Evolutionary conservation across 345 rosid genomes (phyloP), one percentile per base, ranked within the genome.

Genomic region (Acer campestre): DNA sequence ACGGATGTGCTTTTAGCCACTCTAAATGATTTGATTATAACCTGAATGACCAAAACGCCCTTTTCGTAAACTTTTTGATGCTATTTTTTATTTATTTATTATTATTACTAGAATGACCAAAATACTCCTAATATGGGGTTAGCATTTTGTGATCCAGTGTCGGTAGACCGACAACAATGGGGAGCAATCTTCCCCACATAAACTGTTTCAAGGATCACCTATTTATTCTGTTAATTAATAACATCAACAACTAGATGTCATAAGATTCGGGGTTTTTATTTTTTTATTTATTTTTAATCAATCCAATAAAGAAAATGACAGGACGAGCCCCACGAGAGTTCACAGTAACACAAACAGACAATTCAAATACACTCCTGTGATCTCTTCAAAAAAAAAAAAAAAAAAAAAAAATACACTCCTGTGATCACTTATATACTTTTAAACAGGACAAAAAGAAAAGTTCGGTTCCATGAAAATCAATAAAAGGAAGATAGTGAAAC

Each of bases 221-320:
- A 10, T 29, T 29, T 73, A 18, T 18, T 42, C 12, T 58, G 40
- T 40, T 31, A 31, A 27, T 25, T 44, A 67, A 42, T 40, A 63
- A 55, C 76, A 70, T 22, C 81, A 80, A 75, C 86, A 69, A 79
- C 87, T 70, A 63, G 84, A 49, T 83, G 81, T 59, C 75, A 23
- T 63, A 38, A 35, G 69, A 68, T 67, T 68, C 66, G 65, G 38
- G 38, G 38, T 0, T 35, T 4, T 35, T 35, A 4, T 55, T 58
- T 38, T 61, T 61, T 6, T 71, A n/a, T n/a, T 22, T 66, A 0
- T 46, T 46, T 46, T 65, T 58, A 61, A 71, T 81, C 42, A 16
- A 63, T 61, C 23, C 6, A 35, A 35, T 35, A 62, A 77, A 7
- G 70, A 79, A 81, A 78, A 77, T 46, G 85, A 81, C 84, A 82